Conservation (phyloP, 164 flowering plant genomes). For the Vitis labrusca region DNA sequence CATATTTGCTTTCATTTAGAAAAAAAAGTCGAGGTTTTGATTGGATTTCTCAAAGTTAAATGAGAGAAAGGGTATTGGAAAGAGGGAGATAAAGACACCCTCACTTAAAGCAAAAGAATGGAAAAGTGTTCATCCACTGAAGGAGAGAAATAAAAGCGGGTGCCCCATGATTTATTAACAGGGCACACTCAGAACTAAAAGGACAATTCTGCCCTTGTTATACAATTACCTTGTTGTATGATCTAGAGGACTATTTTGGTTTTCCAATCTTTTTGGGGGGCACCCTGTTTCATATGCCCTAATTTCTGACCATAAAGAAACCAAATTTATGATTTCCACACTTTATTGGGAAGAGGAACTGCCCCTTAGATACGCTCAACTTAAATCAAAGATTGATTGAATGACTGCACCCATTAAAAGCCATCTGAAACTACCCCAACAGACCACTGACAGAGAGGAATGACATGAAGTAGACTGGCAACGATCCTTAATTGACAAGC, state of each 20-base stretch:
- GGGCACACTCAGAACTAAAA: background rate
- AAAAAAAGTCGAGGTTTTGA: conserved; percentile 10
- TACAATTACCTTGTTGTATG: background rate
- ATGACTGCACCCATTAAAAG: background rate
- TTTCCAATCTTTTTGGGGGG: background rate
- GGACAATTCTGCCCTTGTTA: background rate
- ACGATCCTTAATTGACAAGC: background rate
- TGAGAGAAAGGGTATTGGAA: conserved; percentile 10
- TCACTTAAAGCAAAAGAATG: conserved; percentile 8
- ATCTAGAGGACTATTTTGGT: background rate
- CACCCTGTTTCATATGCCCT: background rate
- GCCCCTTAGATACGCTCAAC: background rate
- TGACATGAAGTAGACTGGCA: background rate
- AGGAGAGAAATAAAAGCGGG: background rate
- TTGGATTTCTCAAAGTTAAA: conserved; percentile 26
- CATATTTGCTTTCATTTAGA: conserved; percentile 3
- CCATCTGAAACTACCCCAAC: background rate
- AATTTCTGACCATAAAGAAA: background rate
- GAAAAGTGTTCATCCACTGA: conserved; percentile 5
- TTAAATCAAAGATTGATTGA: conserved; percentile 3
- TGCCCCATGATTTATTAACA: background rate
- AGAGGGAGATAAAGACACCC: conserved; percentile 5
- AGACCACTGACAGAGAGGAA: conserved; percentile 6
- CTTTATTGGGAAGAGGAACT: conserved; percentile 1
- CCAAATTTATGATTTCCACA: background rate